Evolutionary conservation across 2,329 filamentous ascomycete genomes (phyloP).

Genomic region (Hypocrella siamensis): DNA sequence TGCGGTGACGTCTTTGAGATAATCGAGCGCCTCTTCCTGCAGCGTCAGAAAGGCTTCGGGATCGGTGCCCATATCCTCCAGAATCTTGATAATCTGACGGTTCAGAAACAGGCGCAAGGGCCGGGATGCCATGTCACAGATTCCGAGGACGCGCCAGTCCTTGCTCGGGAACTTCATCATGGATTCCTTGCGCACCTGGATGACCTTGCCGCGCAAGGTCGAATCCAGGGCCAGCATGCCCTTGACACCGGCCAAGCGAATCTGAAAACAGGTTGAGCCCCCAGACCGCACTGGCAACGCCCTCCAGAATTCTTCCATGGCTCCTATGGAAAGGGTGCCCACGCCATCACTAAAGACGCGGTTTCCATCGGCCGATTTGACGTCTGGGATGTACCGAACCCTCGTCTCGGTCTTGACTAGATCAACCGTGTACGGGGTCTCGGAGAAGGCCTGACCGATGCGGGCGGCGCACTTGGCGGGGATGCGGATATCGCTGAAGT

Average conservation of each 20-base stretch:
- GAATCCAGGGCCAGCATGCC: slow-evolving; percentile 62
- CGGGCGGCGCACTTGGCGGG: slow-evolving; percentile 42
- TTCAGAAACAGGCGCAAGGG: slow-evolving; percentile 60
- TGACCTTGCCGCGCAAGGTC: slow-evolving; percentile 35
- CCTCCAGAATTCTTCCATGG: slow-evolving; percentile 45
- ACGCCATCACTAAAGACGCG: slow-evolving; percentile 67
- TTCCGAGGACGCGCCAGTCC: slow-evolving; percentile 43
- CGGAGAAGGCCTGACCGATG: slow-evolving; percentile 56
- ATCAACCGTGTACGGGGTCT: slow-evolving; percentile 50
- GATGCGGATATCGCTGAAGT: slow-evolving; percentile 33
- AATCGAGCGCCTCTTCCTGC: slow-evolving; percentile 45
- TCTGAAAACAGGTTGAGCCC: slow-evolving; percentile 54
- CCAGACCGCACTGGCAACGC: slow-evolving; percentile 29
- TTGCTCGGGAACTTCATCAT: slow-evolving; percentile 65
- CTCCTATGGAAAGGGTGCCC: slow-evolving; percentile 50
- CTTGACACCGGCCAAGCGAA: slow-evolving; percentile 60
- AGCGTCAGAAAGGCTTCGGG: slow-evolving; percentile 44
- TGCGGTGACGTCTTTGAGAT: slow-evolving; percentile 42
- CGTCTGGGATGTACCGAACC: slow-evolving; percentile 26
- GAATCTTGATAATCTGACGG: slow-evolving; percentile 68
- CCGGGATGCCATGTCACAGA: slow-evolving; percentile 53
- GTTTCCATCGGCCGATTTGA: slow-evolving; percentile 29
- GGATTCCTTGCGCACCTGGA: slow-evolving; percentile 49
- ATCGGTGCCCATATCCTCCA: slow-evolving; percentile 55
- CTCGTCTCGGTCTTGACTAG: slow-evolving; percentile 22